Evolutionary conservation across 495 filamentous ascomycete genomes (phyloP).

Genomic region (Penicillium roqueforti): DNA sequence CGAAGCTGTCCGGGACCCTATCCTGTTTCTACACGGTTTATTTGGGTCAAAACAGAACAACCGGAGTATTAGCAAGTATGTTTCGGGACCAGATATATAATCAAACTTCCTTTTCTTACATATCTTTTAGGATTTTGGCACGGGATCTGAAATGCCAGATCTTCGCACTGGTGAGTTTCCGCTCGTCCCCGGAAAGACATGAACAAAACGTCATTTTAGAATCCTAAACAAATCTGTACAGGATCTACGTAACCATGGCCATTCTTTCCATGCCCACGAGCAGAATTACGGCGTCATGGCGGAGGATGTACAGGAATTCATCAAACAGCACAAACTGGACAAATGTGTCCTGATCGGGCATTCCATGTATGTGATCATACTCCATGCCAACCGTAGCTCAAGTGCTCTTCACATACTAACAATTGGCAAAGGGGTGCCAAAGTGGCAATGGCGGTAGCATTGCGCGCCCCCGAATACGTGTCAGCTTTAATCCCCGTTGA

Average conservation of each 20-base stretch:
- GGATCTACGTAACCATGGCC: conserved; percentile 95
- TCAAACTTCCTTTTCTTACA: conserved; percentile 9
- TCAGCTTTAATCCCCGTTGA: conserved; percentile 76
- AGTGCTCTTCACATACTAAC: background rate
- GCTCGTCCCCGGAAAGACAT: background rate
- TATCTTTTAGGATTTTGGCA: conserved; percentile 62
- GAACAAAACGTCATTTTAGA: background rate
- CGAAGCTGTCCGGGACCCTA: conserved; percentile 50
- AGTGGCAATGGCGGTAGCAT: conserved; percentile 82
- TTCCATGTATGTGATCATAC: conserved; percentile 67
- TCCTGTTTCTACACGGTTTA: conserved; percentile 88
- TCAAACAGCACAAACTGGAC: conserved; percentile 64
- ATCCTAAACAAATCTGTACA: conserved; percentile 26
- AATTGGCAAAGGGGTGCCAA: conserved; percentile 72
- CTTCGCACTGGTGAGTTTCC: conserved; percentile 68
- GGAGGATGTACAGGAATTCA: conserved; percentile 79
- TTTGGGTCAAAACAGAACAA: conserved; percentile 98
- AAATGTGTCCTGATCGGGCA: conserved; percentile 81
- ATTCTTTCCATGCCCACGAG: conserved; percentile 68
- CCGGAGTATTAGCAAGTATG: conserved; percentile 93
- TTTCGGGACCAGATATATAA: background rate
- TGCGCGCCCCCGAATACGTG: conserved; percentile 61
- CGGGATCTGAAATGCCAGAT: conserved; percentile 75
- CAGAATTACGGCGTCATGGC: conserved; percentile 89
- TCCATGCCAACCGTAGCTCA: background rate